phyloP scores from a whole-genome alignment of 2,329 filamentous ascomycete species.

The Microcera coccophila region DNA sequence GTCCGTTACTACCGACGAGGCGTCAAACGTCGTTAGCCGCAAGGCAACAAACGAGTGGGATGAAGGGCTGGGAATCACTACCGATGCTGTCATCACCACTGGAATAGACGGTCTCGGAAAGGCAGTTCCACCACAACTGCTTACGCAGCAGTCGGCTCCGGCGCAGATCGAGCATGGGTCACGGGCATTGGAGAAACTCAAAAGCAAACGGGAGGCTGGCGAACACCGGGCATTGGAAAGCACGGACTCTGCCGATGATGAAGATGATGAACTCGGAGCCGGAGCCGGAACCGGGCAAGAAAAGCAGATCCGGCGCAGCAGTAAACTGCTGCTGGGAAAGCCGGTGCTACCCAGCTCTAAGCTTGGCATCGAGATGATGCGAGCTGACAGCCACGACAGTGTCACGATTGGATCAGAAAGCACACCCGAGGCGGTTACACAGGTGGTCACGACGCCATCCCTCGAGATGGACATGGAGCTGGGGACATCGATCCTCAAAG shows the following conservation, averaged over 20 bases:
- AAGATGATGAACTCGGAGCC: constrained; percentile 81
- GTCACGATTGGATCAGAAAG: constrained; percentile 52
- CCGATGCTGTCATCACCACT: constrained; percentile 51
- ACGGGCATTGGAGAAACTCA: constrained; percentile 69
- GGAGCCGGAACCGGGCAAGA: constrained; percentile 47
- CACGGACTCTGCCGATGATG: constrained; percentile 85
- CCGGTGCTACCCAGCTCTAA: constrained; percentile 72
- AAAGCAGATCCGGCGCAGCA: constrained; percentile 46
- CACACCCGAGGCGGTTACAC: constrained; percentile 49
- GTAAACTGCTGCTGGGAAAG: constrained; percentile 41
- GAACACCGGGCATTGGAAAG: constrained; percentile 71
- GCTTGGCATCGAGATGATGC: constrained; percentile 95
- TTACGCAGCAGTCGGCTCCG: constrained; percentile 63
- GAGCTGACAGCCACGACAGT: constrained; percentile 90
- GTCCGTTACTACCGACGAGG: constrained; percentile 71
- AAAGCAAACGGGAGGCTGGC: constrained; percentile 68
- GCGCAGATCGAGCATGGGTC: constrained; percentile 52
- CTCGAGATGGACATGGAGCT: constrained; percentile 37
- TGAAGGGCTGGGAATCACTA: constrained; percentile 71
- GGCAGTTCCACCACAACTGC: constrained; percentile 50
- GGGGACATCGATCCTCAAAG: constrained; percentile 23
- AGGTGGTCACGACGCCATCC: constrained; percentile 47
- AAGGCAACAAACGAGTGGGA: constrained; percentile 76
- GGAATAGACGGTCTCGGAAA: constrained; percentile 35
- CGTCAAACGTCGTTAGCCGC: constrained; percentile 70